Evolutionary conservation across 2,329 filamentous ascomycete genomes (phyloP), one percentile per base, ranked within the genome.

Genomic region (Colletotrichum sublineola): DNA sequence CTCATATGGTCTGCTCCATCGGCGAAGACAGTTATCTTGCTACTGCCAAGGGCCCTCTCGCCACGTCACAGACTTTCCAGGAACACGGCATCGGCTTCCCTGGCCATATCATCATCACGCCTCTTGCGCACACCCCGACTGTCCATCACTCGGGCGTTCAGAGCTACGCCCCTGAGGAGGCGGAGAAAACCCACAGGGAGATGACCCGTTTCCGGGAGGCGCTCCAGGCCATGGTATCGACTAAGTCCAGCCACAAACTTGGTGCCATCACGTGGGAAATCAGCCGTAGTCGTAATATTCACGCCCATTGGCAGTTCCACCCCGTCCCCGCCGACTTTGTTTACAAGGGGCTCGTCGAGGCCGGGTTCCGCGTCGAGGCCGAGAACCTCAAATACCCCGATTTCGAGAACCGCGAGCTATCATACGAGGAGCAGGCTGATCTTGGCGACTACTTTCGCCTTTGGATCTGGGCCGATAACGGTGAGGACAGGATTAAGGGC

Each of bases 191-290:
- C 0, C 92, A 90, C 77, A 82, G 83, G 12, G 96, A 99, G 81
- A 98, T 99, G 95, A 88, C 87, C 20, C 91, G 89, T 56, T 98
- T 97, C 82, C 92, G 92, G 53, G 86, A 88, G 61, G 86, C 93
- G 0, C 86, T 98, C 60, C 94, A 97, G 79, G 86, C 86, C 57
- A 97, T 98, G 93, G 86, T 98, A 15, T 83, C 85, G n/a, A 83
- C 81, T 31, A 81, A 81, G 72, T 86, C 85, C 69, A 80, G 84
- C 78, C 84, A 88, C 74, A 88, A 88, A 74, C 89, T 98, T 1
- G 96, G 96, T 20, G 89, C 91, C 2, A 93, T 98, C 1, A 96
- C 94, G 0, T 99, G 94, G 91, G 96, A 98, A 82, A 95, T 99
- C 77, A 96, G 92, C 79, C 92, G 95, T 63, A 87, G 86, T 5